Percentiles rank a stretch among this genome's conserved stretches.
Conservation (phyloP, 345 rosid genomes). For the Punica granatum region DNA sequence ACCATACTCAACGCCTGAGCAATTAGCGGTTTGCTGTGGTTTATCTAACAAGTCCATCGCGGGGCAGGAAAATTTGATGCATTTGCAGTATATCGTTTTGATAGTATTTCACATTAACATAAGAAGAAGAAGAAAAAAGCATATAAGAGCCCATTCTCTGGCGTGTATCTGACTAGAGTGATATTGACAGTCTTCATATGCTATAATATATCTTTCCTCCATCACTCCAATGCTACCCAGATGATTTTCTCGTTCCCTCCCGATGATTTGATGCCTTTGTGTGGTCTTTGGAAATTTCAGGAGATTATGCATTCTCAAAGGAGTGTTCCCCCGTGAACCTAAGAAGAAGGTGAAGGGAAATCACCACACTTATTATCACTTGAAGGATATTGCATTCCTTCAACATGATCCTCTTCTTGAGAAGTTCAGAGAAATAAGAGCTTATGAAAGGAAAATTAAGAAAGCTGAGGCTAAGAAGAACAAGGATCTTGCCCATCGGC, state of each 20-base stretch:
- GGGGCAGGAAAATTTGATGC: too few species aligned
- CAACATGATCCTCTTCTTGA: slow-evolving; percentile 83
- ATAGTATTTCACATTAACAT: neutral
- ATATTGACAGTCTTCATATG: neutral
- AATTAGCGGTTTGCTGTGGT: neutral
- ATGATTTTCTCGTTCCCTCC: neutral
- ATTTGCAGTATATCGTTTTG: neutral
- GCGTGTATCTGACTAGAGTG: too few species aligned
- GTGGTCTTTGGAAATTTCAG: slow-evolving; percentile 24
- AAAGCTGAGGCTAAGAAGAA: slow-evolving; percentile 82
- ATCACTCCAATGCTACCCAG: too few species aligned
- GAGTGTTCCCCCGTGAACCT: slow-evolving; percentile 85
- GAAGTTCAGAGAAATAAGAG: slow-evolving; percentile 69
- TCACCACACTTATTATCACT: slow-evolving; percentile 92
- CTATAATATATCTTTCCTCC: neutral
- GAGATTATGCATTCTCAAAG: slow-evolving; percentile 75
- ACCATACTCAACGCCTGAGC: neutral
- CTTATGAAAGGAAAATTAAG: slow-evolving; percentile 61
- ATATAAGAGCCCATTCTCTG: neutral
- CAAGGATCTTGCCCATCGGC: slow-evolving; percentile 55
- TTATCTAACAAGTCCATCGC: too few species aligned
- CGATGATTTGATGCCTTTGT: neutral
- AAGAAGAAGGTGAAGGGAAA: slow-evolving; percentile 92
- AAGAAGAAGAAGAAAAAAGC: neutral
- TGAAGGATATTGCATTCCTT: slow-evolving; percentile 78